Evolutionary conservation across 371 early-diverging fungal species (phyloP).

Genomic region (Massospora cicadina): DNA sequence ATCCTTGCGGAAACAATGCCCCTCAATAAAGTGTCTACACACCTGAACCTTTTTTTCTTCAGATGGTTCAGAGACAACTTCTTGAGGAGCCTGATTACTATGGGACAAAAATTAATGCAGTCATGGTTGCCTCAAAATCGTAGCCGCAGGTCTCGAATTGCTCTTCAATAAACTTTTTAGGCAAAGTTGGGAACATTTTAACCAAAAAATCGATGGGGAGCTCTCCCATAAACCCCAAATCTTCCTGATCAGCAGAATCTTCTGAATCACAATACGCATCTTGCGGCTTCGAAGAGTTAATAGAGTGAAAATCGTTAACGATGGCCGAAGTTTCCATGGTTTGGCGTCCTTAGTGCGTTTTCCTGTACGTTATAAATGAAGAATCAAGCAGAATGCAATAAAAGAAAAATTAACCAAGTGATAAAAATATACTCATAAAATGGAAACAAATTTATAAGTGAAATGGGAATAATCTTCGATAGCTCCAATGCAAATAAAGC

Average conservation of each 20-base stretch:
- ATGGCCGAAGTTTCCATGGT: no score
- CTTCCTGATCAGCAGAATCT: not conserved
- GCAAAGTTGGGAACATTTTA: not conserved
- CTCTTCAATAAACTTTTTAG: not conserved
- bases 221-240: not conserved
- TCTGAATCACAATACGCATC: no score
- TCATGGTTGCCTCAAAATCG: not conserved
- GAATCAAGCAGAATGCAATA: no score
- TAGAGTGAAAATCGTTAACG: no score
- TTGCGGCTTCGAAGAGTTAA: no score
- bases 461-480: no score
- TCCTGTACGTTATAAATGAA: no score
- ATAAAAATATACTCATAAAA: no score
- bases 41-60: constrained; percentile 2
- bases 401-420: no score
- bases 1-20: constrained; percentile 9
- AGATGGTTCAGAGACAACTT: not conserved
- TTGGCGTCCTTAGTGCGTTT: no score
- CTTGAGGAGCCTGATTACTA: not conserved
- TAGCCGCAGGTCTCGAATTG: not conserved
- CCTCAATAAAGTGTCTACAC: constrained; percentile 11
- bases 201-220: not conserved
- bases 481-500: no score
- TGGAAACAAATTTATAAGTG: no score
- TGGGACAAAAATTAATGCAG: not conserved